A percentile compares a stretch with the other conserved stretches of the same genome.
Evolutionary conservation across 2,329 filamentous ascomycete genomes (phyloP).

Genomic region (Fusarium torreyae): DNA sequence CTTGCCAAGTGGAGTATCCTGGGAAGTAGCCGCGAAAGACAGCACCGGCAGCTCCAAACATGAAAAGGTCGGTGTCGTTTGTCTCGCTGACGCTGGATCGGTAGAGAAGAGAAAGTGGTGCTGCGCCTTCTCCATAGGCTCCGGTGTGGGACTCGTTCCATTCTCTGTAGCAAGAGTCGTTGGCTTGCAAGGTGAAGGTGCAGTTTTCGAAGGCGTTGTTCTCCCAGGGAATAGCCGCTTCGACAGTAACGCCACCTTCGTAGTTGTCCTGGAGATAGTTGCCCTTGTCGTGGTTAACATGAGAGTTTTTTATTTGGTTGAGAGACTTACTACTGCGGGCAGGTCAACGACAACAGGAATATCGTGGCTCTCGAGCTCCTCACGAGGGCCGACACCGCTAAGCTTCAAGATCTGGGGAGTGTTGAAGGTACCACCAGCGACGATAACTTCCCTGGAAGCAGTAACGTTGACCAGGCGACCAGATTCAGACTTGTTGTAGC

Average conservation of each 20-base stretch:
- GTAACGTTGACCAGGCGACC: constrained; percentile 27
- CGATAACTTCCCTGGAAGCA: constrained; percentile 43
- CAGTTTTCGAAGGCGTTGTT: constrained; percentile 34
- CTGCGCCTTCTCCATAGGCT: constrained; percentile 46
- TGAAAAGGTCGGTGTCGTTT: constrained; percentile 51
- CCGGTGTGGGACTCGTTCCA: constrained; percentile 48
- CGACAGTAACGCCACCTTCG: constrained; percentile 45
- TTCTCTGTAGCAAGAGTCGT: constrained; percentile 55
- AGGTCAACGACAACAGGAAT: constrained; percentile 65
- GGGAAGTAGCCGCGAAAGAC: constrained; percentile 52
- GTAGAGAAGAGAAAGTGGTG: constrained; percentile 43
- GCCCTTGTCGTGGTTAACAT: constrained; percentile 8
- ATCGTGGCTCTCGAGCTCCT: constrained; percentile 54
- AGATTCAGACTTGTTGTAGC: constrained; percentile 24
- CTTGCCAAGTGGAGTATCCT: constrained; percentile 51
- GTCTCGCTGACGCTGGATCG: constrained; percentile 50
- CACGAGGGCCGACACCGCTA: constrained; percentile 62
- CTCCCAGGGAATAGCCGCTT: constrained; percentile 34
- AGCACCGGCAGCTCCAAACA: constrained; percentile 49
- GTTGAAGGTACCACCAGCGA: constrained; percentile 45
- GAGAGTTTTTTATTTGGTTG: no score
- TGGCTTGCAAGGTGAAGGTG: constrained; percentile 13
- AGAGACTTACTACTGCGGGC: constrained; percentile 56
- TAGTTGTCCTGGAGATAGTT: constrained; percentile 51
- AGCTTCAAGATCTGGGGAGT: constrained; percentile 64